Conservation (phyloP, 2,329 filamentous ascomycete genomes). For the Claviceps sp. region DNA sequence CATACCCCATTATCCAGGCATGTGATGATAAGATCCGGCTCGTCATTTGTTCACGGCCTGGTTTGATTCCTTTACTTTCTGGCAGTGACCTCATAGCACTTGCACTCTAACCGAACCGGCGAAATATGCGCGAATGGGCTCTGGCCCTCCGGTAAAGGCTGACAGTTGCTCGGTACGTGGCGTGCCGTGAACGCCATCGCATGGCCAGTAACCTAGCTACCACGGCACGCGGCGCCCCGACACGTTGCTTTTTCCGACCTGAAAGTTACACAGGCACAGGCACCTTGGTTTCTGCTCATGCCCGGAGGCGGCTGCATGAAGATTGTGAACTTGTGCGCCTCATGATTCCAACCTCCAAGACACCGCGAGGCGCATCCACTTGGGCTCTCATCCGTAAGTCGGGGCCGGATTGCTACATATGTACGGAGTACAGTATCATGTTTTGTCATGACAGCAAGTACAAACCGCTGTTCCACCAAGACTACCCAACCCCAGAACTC, state of each 20-base stretch:
- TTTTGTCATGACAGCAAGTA: background rate
- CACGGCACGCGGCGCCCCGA: background rate
- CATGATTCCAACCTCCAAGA: background rate
- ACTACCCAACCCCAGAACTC: background rate
- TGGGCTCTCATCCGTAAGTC: no score
- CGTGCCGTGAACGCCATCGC: background rate
- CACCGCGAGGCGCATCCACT: background rate
- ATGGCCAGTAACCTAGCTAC: background rate
- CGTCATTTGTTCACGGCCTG: background rate
- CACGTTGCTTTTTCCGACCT: background rate
- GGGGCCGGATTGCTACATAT: no score
- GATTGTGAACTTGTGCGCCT: background rate
- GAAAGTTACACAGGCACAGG: background rate
- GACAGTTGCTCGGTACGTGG: background rate
- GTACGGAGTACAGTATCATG: background rate
- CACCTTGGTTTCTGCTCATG: background rate
- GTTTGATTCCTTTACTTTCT: background rate
- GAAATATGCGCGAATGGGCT: conserved; percentile 1
- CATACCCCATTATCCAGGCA: no score
- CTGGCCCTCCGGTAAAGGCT: background rate
- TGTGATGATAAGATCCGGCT: background rate
- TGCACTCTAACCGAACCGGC: background rate
- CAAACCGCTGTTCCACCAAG: background rate
- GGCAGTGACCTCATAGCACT: background rate
- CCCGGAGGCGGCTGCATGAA: background rate